Conservation (phyloP, 2,329 filamentous ascomycete genomes). For the Trichoderma hamatum region DNA sequence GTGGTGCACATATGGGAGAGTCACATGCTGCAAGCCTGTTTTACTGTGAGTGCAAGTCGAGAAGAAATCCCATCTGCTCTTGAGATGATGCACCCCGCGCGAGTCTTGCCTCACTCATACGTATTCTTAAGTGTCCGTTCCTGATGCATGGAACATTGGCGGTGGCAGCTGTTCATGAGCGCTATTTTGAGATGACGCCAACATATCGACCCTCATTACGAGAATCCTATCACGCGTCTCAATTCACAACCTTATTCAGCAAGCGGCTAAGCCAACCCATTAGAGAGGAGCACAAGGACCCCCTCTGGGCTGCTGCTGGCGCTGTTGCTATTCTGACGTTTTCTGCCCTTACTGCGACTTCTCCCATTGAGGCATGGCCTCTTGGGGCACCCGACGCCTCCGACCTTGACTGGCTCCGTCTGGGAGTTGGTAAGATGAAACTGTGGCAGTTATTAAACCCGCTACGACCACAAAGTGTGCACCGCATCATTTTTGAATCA, state of each 20-base stretch:
- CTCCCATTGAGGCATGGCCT: background rate
- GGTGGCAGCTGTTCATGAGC: background rate
- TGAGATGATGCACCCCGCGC: background rate
- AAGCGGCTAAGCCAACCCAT: background rate
- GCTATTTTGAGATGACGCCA: background rate
- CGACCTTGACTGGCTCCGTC: background rate
- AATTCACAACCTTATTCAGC: background rate
- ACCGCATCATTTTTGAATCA: background rate
- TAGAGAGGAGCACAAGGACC: background rate
- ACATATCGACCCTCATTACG: background rate
- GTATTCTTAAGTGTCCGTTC: background rate
- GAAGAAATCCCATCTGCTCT: background rate
- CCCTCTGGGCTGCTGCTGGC: background rate
- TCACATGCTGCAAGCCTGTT: background rate
- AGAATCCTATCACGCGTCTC: background rate
- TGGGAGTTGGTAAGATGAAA: background rate
- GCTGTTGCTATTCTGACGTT: background rate
- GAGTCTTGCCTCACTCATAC: background rate
- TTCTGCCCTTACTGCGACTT: background rate
- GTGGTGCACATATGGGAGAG: background rate
- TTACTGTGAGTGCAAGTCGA: background rate
- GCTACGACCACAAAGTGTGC: background rate
- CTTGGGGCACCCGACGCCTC: background rate
- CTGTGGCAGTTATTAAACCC: background rate
- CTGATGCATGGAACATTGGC: background rate